Evolutionary conservation across 2,329 filamentous ascomycete genomes (phyloP).

Genomic region (Xylariaceae sp.): DNA sequence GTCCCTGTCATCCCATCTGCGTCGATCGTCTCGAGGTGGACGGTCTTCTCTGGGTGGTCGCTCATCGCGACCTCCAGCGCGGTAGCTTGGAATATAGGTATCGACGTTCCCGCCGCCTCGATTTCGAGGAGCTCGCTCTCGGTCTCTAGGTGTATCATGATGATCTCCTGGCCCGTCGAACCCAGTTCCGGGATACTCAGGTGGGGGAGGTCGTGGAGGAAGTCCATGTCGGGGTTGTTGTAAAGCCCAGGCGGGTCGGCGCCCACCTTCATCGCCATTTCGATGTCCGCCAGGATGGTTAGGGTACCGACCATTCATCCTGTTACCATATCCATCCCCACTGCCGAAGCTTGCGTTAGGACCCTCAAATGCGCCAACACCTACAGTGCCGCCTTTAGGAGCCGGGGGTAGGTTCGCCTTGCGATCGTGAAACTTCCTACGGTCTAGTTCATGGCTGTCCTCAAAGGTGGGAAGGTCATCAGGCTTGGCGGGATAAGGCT

Average conservation of each 20-base stretch:
- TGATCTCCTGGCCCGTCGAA: slow-evolving; percentile 34
- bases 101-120: slow-evolving; percentile 37
- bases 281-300: slow-evolving; percentile 27
- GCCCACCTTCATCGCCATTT: slow-evolving; percentile 34
- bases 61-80: slow-evolving; percentile 27
- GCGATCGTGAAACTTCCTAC: slow-evolving; percentile 83
- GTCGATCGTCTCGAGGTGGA: slow-evolving; percentile 29
- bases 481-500: slow-evolving; percentile 74
- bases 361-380: slow-evolving; percentile 57
- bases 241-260: slow-evolving; percentile 51
- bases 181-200: slow-evolving; percentile 33
- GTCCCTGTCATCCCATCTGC: slow-evolving; percentile 31
- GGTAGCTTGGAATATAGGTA: slow-evolving; percentile 48
- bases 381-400: slow-evolving; percentile 85
- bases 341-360: slow-evolving; percentile 48
- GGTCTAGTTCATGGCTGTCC: slow-evolving; percentile 94
- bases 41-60: slow-evolving; percentile 34
- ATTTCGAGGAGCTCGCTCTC: slow-evolving; percentile 28
- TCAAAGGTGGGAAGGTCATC: slow-evolving; percentile 88
- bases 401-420: slow-evolving; percentile 82
- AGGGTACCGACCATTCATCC: slow-evolving; percentile 43
- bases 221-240: slow-evolving; percentile 38
- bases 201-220: slow-evolving; percentile 47
- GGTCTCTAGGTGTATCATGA: slow-evolving; percentile 38
- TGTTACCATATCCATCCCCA: slow-evolving; percentile 48